These are phyloP conservation scores for Microcyclosporella mali DNA, from an alignment of 2,329 filamentous ascomycete genomes.

Conservation along the genomic window DNA sequence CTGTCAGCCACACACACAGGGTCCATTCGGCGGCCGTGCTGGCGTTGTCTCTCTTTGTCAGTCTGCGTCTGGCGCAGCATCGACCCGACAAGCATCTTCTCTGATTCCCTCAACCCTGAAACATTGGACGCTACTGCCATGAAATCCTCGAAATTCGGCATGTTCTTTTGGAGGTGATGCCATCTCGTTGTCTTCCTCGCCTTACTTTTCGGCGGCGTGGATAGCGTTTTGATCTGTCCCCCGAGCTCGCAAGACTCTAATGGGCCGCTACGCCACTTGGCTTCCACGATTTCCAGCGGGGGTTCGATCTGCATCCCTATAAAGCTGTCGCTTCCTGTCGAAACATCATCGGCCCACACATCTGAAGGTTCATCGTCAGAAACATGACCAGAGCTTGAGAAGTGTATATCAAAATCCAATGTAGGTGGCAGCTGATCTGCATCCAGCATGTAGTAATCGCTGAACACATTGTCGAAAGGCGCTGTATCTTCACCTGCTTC, in stretches of 20 bases:
- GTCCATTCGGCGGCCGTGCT: conserved; percentile 14
- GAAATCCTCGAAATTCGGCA: conserved; percentile 14
- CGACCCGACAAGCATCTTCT: conserved; percentile 6
- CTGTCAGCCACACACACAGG: conserved; percentile 9
- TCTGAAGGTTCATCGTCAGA: too few relatives aligned
- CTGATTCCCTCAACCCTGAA: background rate
- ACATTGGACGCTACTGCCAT: conserved; percentile 2
- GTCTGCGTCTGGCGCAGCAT: conserved; percentile 10
- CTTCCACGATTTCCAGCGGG: background rate
- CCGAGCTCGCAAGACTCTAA: conserved; percentile 7
- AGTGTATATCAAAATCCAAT: too few relatives aligned
- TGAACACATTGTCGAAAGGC: too few relatives aligned
- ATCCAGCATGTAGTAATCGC: too few relatives aligned
- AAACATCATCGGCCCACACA: too few relatives aligned
- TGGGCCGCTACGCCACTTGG: conserved; percentile 7
- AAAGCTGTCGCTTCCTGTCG: too few relatives aligned
- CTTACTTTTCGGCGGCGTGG: conserved; percentile 1
- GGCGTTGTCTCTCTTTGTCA: conserved; percentile 14
- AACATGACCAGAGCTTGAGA: too few relatives aligned
- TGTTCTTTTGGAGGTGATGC: conserved; percentile 10
- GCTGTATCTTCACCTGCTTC: too few relatives aligned
- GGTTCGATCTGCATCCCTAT: too few relatives aligned
- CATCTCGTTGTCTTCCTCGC: conserved; percentile 6
- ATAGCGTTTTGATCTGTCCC: conserved; percentile 3
- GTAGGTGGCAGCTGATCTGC: too few relatives aligned